Conservation (phyloP, 2,329 filamentous ascomycete species). For the Botrytis elliptica region DNA sequence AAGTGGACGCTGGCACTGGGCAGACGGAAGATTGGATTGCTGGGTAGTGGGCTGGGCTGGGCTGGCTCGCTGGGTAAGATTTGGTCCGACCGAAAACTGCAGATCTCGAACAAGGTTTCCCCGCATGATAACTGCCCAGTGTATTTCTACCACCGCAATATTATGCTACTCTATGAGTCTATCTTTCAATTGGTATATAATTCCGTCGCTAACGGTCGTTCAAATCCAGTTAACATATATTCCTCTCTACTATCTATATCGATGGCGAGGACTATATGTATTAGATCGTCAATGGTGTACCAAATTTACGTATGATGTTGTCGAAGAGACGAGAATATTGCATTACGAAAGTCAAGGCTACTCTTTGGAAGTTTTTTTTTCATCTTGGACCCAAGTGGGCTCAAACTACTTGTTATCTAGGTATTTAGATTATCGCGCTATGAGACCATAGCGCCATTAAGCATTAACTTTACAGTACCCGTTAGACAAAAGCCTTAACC, state of each 20-base stretch:
- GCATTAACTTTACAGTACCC: background rate
- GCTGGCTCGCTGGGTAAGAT: background rate
- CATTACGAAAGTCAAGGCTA: background rate
- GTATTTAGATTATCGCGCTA: background rate
- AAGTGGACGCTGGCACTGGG: background rate
- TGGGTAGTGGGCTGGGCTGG: background rate
- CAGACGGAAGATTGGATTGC: background rate
- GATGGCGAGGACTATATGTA: background rate
- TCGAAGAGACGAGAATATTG: background rate
- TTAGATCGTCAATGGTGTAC: background rate
- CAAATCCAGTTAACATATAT: background rate
- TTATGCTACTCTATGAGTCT: background rate
- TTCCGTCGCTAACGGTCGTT: background rate
- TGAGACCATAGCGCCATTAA: background rate
- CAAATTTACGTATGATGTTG: background rate
- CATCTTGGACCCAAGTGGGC: background rate
- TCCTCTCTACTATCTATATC: background rate
- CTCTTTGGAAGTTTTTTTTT: background rate
- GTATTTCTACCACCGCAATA: conserved; percentile 1
- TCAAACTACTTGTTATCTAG: background rate
- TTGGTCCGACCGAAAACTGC: background rate
- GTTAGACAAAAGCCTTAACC: background rate
- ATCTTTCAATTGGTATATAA: too few species aligned
- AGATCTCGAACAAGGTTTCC: conserved; percentile 21
- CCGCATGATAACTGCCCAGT: conserved; percentile 18